phyloP scores from a whole-genome alignment of 2,329 filamentous ascomycete species.

The Epichloe baconii region DNA sequence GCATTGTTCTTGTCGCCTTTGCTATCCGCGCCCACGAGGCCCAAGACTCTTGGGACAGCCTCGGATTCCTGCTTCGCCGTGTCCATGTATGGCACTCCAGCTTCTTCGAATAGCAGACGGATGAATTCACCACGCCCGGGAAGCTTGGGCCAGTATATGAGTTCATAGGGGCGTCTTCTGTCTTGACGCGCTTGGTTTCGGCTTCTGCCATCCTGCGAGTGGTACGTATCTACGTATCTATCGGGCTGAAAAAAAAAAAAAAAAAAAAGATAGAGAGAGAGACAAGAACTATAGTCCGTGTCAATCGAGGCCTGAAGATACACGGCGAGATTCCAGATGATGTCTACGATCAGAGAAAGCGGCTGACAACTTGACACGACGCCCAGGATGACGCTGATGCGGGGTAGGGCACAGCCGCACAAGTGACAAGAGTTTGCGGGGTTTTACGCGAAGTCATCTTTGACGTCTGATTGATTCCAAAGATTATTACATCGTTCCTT shows the following conservation, averaged over 20 bases:
- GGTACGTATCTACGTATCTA: neutral
- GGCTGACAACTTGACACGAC: too few relatives aligned
- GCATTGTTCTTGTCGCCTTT: conserved; percentile 43
- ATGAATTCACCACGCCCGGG: conserved; percentile 66
- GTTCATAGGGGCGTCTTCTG: conserved; percentile 41
- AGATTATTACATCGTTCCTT: too few relatives aligned
- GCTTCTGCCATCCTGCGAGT: conserved; percentile 10
- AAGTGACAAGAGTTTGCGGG: too few relatives aligned
- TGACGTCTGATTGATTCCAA: too few relatives aligned
- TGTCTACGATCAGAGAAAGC: too few relatives aligned
- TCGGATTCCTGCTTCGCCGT: conserved; percentile 24
- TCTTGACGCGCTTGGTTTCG: conserved; percentile 17
- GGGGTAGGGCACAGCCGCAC: neutral
- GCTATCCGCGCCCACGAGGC: conserved; percentile 31
- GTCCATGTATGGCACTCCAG: conserved; percentile 52
- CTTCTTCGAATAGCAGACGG: conserved; percentile 59
- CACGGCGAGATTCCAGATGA: too few relatives aligned
- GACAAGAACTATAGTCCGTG: too few relatives aligned
- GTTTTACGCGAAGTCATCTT: too few relatives aligned
- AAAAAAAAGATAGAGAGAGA: too few relatives aligned
- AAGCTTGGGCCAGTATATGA: conserved; percentile 59
- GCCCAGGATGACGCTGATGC: neutral
- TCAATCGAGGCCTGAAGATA: too few relatives aligned
- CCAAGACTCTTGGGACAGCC: conserved; percentile 38
- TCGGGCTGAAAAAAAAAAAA: too few relatives aligned